A percentile compares a stretch with the other conserved stretches of the same genome.
phyloP scores from a whole-genome alignment of 306 rosid genomes.

The Mimosa pudica region DNA sequence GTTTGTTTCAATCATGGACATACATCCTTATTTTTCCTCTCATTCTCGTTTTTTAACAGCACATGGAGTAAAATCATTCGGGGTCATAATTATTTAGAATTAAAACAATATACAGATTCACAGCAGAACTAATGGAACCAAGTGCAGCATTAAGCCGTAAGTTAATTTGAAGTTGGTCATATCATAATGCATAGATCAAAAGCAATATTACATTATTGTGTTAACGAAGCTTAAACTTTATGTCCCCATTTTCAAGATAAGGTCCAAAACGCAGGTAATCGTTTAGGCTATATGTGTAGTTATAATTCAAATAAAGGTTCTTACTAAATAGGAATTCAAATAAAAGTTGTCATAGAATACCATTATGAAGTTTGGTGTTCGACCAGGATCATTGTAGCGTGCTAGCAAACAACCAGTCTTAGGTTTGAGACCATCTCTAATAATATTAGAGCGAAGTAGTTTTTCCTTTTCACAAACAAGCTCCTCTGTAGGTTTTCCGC shows the following conservation, averaged over 20 bases:
- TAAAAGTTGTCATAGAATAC: constrained; percentile 45
- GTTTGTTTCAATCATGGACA: background rate
- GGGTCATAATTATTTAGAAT: background rate
- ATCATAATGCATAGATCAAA: background rate
- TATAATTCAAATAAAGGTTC: background rate
- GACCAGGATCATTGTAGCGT: constrained; percentile 94
- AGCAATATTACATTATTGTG: background rate
- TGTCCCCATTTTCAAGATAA: background rate
- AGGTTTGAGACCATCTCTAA: constrained; percentile 70
- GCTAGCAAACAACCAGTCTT: constrained; percentile 81
- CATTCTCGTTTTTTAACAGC: background rate
- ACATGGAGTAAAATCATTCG: background rate
- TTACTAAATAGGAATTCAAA: background rate
- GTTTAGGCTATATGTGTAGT: constrained; percentile 3
- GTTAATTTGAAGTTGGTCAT: background rate
- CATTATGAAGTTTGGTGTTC: constrained; percentile 75
- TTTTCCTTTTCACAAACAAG: constrained; percentile 59
- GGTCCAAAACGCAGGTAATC: background rate
- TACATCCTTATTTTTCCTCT: background rate
- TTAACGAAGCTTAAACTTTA: background rate
- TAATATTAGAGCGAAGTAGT: constrained; percentile 50
- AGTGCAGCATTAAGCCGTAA: background rate
- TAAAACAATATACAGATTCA: background rate
- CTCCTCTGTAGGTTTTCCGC: constrained; percentile 75
- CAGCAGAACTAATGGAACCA: constrained; percentile 5